A percentile compares a stretch with the other conserved stretches of the same genome.
Evolutionary conservation across 768 basidiomycete genomes (phyloP).

Genomic region (Punctularia strigosozonata): DNA sequence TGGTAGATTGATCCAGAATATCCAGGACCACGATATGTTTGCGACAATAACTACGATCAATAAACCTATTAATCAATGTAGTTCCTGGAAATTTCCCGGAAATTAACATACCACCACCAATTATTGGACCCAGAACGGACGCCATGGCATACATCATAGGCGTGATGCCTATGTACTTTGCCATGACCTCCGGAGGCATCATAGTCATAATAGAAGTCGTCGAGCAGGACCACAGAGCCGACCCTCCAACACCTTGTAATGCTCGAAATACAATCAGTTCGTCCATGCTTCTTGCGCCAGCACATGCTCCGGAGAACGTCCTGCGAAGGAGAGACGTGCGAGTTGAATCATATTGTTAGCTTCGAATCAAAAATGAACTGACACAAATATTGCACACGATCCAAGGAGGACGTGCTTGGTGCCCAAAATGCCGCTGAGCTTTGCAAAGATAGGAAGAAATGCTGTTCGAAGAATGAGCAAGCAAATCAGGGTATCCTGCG

Average conservation of each 20-base stretch:
- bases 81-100: too few species aligned
- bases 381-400: background rate
- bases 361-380: background rate
- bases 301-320: conserved; percentile 1
- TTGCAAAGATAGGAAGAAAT: background rate
- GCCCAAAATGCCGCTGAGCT: background rate
- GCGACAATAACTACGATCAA: too few species aligned
- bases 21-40: too few species aligned
- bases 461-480: background rate
- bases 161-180: background rate
- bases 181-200: background rate
- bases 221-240: background rate
- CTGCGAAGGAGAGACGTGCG: background rate
- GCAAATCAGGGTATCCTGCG: background rate
- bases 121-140: background rate
- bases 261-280: background rate
- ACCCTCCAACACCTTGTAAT: background rate
- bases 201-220: background rate
- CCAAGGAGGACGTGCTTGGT: background rate
- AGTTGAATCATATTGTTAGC: background rate
- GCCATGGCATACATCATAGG: background rate
- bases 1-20: conserved; percentile 1
- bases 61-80: too few species aligned
- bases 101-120: background rate
- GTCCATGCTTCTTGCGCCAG: background rate